Percentiles rank a stretch among this genome's conserved stretches.
These are phyloP conservation scores for Dicorynia guianensis DNA, from an alignment of 306 rosid species.

Conservation along the genomic window DNA sequence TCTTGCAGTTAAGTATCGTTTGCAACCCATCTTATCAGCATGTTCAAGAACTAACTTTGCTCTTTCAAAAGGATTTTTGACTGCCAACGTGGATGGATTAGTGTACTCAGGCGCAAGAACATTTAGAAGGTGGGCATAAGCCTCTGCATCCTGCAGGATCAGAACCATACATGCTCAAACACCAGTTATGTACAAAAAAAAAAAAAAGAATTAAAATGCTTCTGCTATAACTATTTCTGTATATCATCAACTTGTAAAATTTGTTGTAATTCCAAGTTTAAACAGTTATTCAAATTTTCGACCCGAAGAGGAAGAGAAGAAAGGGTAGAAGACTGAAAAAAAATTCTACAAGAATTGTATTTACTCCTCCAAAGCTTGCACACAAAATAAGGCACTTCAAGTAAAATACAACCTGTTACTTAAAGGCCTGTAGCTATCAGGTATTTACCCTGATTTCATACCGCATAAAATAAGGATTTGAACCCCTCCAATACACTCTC, in stretches of 20 bases:
- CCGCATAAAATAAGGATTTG: neutral
- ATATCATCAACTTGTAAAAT: neutral
- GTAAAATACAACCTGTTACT: neutral
- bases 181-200: conserved; percentile 20
- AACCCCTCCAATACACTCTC: neutral
- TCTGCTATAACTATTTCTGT: conserved; percentile 6
- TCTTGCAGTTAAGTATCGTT: conserved; percentile 86
- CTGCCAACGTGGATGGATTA: conserved; percentile 72
- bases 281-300: neutral
- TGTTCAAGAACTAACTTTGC: conserved; percentile 93
- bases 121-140: conserved; percentile 90
- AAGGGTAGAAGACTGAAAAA: neutral
- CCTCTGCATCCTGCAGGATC: conserved; percentile 84
- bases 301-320: conserved; percentile 5
- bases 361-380: neutral
- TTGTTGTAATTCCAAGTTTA: neutral
- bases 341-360: neutral
- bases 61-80: conserved; percentile 75
- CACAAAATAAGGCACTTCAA: neutral
- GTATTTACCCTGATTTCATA: neutral
- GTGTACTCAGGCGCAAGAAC: conserved; percentile 95
- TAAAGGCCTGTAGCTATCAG: too few species aligned
- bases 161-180: conserved; percentile 34
- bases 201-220: neutral
- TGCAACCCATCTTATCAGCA: conserved; percentile 96